Base-by-base conservation (phyloP, 2,329 filamentous ascomycete species). In the Penicillium aurantiogriseum region DNA sequence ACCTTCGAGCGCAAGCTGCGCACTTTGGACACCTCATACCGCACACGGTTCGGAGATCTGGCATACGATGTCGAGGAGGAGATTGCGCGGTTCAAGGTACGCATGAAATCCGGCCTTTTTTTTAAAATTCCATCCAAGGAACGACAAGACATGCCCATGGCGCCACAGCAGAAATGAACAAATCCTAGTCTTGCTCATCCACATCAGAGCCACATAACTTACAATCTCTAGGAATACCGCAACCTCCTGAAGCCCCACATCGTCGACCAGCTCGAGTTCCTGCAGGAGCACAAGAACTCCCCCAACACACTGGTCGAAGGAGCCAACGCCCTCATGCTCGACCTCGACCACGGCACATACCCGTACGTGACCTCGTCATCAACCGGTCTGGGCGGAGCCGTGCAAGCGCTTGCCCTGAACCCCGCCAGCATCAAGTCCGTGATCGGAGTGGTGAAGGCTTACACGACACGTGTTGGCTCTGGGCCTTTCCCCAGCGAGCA, bases 401-500 rank as follows among this genome's bases (percentile, higher is more conserved):
- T 84, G 66, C 84, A 84, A 47, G 84, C 84, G 25, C 79, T 87
- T 17, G 83, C 83, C 38, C 72, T 87, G 38, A 83, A 81, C 69
- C 84, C 83, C 53, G 76, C 79, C 55, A 81, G 80, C 60, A 80
- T 87, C 64, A 80, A 78, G 58, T 80, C 81, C 59, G 80, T 85
- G 54, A 82, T 87, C 64, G 85, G 85, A 54, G 85, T 88, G 2
- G 81, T 87, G 45, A 88, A 88, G 70, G 85, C 85, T 29, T 87
- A 88, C 77, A 86, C 84, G 44, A 85, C 84, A 4, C 81, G 82
- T 48, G 82, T 84, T 33, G 79, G 78, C 63, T 82, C 80, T 19
- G 85, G 85, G 2, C 85, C 85, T 7, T 87, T 88, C 75, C 85
- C 85, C 2, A 85, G 82, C 11, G 85, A 88, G 69, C 82, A 85